phyloP scores from a whole-genome alignment of 176 grass and related monocot species.

The Microstegium vimineum region DNA sequence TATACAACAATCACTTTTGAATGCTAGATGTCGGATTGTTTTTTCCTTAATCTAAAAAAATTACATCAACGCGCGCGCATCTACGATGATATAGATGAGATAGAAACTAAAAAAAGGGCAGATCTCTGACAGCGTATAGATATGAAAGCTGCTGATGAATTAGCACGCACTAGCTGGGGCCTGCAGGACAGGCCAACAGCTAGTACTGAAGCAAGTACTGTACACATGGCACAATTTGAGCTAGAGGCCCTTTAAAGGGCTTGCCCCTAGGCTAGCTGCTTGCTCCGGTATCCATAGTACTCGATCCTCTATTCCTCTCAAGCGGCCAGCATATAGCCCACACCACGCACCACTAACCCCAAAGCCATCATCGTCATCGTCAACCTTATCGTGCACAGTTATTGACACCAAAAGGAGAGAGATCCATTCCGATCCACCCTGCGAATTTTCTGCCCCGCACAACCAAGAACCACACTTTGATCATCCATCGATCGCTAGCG shows the following conservation, averaged over 20 bases:
- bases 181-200: conserved; percentile 5
- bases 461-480: conserved; percentile 36
- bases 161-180: conserved; percentile 30
- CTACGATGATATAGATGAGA: background rate
- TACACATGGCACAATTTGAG: conserved; percentile 30
- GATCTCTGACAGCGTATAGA: conserved; percentile 33
- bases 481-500: background rate
- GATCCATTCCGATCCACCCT: background rate
- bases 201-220: conserved; percentile 40
- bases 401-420: conserved; percentile 17
- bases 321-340: conserved; percentile 34
- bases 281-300: background rate
- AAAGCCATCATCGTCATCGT: conserved; percentile 38
- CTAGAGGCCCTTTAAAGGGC: conserved; percentile 38
- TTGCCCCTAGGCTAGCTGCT: conserved; percentile 11
- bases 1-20: too few relatives aligned
- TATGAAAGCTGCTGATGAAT: conserved; percentile 37
- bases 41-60: too few relatives aligned
- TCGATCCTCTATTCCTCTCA: background rate
- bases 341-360: conserved; percentile 8
- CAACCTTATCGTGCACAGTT: conserved; percentile 16
- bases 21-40: too few relatives aligned
- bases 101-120: background rate
- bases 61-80: background rate
- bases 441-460: background rate